Percentiles rank a stretch among this genome's conserved stretches.
These are phyloP conservation scores for Sophora flavescens DNA, from an alignment of 306 rosid genomes.

Conservation along the genomic window DNA sequence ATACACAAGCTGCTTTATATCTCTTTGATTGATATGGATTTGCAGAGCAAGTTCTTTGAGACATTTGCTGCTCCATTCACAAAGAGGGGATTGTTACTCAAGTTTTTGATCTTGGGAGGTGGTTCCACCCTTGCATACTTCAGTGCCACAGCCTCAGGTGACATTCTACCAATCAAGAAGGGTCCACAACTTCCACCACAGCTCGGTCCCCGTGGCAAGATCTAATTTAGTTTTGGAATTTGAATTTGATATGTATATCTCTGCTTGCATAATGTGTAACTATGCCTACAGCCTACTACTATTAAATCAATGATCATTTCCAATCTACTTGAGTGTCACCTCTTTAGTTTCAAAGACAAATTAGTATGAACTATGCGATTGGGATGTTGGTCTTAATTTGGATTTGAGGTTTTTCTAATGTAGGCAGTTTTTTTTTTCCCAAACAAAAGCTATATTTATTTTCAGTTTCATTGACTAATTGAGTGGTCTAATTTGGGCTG, in stretches of 20 bases:
- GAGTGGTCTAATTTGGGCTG: conserved; percentile 1
- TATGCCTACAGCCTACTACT: conserved; percentile 42
- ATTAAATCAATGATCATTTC: conserved; percentile 45
- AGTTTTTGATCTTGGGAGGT: conserved; percentile 93
- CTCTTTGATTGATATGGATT: conserved; percentile 6
- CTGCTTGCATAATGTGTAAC: conserved; percentile 50
- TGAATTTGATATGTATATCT: conserved; percentile 47
- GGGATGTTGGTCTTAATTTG: not conserved
- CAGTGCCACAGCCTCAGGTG: conserved; percentile 85
- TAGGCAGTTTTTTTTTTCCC: not conserved
- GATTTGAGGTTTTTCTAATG: not conserved
- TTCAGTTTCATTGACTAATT: not conserved
- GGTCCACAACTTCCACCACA: conserved; percentile 97
- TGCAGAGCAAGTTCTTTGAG: conserved; percentile 89
- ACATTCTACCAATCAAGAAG: conserved; percentile 89
- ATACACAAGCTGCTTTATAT: not conserved
- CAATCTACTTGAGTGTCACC: conserved; percentile 42
- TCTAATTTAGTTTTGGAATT: conserved; percentile 56
- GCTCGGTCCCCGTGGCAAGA: conserved; percentile 93
- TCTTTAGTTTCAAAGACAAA: conserved; percentile 18
- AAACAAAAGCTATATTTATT: not conserved
- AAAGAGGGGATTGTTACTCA: conserved; percentile 81
- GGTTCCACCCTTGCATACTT: conserved; percentile 82
- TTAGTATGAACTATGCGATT: conserved; percentile 23
- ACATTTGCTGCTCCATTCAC: conserved; percentile 89